Percentiles rank a stretch among this genome's conserved stretches.
Evolutionary conservation across 2,329 filamentous ascomycete species (phyloP).

Genomic region (Endoconidiophora polonica): DNA sequence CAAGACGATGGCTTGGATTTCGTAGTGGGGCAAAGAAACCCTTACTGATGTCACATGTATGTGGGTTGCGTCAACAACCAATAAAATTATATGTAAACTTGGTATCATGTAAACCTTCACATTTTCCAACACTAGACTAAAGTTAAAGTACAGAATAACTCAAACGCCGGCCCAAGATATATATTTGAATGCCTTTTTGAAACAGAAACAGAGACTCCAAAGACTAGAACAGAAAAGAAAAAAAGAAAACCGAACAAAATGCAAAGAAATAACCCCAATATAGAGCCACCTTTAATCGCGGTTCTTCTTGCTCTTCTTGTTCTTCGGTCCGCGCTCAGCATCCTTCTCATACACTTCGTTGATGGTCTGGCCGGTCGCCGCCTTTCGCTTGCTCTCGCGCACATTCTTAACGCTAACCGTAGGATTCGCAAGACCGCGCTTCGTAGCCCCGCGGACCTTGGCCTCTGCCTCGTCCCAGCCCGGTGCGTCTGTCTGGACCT

Average conservation of each 20-base stretch:
- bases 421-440: constrained; percentile 46
- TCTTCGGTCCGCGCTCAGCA: constrained; percentile 33
- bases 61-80: no score
- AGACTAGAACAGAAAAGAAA: no score
- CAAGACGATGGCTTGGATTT: no score
- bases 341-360: constrained; percentile 40
- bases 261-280: background rate
- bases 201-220: no score
- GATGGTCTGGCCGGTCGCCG: constrained; percentile 30
- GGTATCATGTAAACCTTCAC: no score
- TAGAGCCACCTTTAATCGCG: constrained; percentile 1
- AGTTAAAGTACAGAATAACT: no score
- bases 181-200: no score
- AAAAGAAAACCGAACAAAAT: background rate
- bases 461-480: constrained; percentile 59
- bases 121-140: no score
- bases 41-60: no score
- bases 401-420: constrained; percentile 64
- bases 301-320: constrained; percentile 34
- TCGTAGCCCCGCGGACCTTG: constrained; percentile 45
- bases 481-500: constrained; percentile 44
- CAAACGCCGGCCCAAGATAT: no score
- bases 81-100: no score
- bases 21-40: no score
- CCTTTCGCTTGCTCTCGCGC: constrained; percentile 49